Base-by-base conservation (phyloP, 2,329 filamentous ascomycete species). In the Phaeosphaeria sp. region DNA sequence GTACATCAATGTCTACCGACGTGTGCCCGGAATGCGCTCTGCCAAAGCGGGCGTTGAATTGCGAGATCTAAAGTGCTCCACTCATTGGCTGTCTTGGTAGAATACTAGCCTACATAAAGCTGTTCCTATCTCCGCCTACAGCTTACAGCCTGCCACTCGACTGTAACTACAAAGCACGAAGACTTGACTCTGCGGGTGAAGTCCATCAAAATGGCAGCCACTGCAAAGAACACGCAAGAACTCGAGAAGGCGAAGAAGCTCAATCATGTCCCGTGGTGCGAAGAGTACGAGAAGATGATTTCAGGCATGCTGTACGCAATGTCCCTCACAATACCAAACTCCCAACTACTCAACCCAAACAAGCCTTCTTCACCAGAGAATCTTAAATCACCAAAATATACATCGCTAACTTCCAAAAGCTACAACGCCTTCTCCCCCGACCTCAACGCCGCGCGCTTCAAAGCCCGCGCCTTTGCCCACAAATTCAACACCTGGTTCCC, bases 231-330 rank as follows among this genome's bases (percentile, higher is more conserved):
- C 54, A 56, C 68, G 0, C 72, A 74, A 25, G 75, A 77, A 46
- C 77, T 86, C 39, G 79, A 76, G 47, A 73, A 77, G 23, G 83
- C 84, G 17, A 82, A 77, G 62, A 77, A 77, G 33, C 72, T 86
- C 11, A 74, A 80, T 10, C 80, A 86, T 59, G 77, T 83, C 1
- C 85, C 85, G 0, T 85, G 82, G 79, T 83, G 84, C 57, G 85
- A 87, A 7, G 83, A 87, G 58, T 89, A 87, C 53, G 84, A 88
- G 67, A 85, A 84, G 67, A 88, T 89, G 85, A 84, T 89, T 48
- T 88, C 85, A 0, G 85, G 86, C 25, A 85, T 88, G 78, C 77
- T 87, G 84, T 86, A 71, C 64, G 80, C 69, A 18, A 18, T 20
- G 17, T 20, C 3, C 42, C 18, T 44, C n/a, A 21, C 42, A 21